Evolutionary conservation across 345 rosid genomes (phyloP).

Genomic region (Trapa incisa): DNA sequence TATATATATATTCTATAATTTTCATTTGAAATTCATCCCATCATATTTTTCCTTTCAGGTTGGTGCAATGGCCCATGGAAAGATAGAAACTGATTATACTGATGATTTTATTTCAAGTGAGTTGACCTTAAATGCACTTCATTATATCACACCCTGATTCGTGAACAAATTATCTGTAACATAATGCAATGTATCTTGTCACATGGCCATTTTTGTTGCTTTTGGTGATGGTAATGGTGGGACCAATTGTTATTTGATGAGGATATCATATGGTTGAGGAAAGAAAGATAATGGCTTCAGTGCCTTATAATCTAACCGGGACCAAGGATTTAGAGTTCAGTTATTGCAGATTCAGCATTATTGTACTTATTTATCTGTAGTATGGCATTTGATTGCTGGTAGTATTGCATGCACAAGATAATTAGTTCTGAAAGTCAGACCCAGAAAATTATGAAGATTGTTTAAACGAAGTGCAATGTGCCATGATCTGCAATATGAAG

Average conservation of each 20-base stretch:
- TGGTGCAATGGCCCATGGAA: conserved; percentile 93
- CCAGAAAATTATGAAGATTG: neutral
- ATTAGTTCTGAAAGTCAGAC: neutral
- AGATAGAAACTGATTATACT: conserved; percentile 39
- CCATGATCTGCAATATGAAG: neutral
- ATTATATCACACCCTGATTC: neutral
- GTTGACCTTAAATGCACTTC: neutral
- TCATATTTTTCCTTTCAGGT: conserved; percentile 26
- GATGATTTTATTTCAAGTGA: conserved; percentile 55
- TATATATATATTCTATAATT: neutral
- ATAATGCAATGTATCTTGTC: no score
- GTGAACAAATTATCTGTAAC: neutral
- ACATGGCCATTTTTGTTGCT: no score
- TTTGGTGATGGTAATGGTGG: no score
- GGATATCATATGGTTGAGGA: no score
- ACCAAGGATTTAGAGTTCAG: no score
- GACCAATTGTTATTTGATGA: no score
- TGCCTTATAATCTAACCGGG: no score
- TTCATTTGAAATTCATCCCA: conserved; percentile 1
- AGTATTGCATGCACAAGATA: neutral
- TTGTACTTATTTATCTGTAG: no score
- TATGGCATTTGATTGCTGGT: neutral
- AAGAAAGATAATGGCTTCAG: no score
- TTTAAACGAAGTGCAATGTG: neutral
- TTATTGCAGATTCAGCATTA: no score